phyloP scores from a whole-genome alignment of 108 stramenopile genomes.

The Cyclotella sp. region DNA sequence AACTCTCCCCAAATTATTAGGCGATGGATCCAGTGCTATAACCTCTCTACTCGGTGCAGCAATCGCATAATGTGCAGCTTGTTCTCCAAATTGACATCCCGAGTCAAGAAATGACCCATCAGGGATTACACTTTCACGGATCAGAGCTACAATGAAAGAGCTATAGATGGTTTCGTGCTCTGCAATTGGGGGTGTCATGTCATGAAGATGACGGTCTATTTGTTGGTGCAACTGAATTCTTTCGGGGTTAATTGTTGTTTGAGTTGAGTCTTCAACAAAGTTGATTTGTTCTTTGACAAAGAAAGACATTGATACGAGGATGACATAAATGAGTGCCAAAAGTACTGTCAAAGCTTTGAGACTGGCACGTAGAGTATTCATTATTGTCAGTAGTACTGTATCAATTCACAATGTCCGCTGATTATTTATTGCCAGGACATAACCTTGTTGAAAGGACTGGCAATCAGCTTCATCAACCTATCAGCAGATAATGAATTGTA shows the following conservation, averaged over 20 bases:
- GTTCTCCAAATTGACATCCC: slow-evolving; percentile 30
- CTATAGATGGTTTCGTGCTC: slow-evolving; percentile 3
- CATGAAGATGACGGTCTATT: neutral
- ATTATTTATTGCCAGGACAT: too few species aligned
- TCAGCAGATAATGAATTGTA: too few species aligned
- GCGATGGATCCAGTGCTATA: slow-evolving; percentile 26
- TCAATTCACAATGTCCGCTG: too few species aligned
- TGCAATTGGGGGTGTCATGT: neutral
- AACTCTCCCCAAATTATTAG: slow-evolving; percentile 9
- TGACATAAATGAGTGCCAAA: too few species aligned
- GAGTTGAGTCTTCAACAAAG: too few species aligned
- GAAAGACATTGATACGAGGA: too few species aligned
- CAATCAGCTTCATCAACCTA: too few species aligned
- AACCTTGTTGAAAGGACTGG: too few species aligned
- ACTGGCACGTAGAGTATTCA: too few species aligned
- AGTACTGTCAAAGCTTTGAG: too few species aligned
- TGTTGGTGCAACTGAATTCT: neutral
- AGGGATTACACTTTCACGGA: slow-evolving; percentile 21
- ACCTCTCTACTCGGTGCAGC: slow-evolving; percentile 17
- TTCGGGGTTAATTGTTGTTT: neutral
- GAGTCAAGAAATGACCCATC: slow-evolving; percentile 20
- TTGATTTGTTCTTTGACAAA: too few species aligned
- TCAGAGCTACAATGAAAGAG: slow-evolving; percentile 2
- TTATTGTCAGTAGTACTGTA: too few species aligned
- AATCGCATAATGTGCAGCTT: slow-evolving; percentile 20